Percentiles rank a stretch among this genome's conserved stretches.
These are phyloP conservation scores for Raphanus hybrid DNA, from an alignment of 441 rosid species.

Conservation along the genomic window DNA sequence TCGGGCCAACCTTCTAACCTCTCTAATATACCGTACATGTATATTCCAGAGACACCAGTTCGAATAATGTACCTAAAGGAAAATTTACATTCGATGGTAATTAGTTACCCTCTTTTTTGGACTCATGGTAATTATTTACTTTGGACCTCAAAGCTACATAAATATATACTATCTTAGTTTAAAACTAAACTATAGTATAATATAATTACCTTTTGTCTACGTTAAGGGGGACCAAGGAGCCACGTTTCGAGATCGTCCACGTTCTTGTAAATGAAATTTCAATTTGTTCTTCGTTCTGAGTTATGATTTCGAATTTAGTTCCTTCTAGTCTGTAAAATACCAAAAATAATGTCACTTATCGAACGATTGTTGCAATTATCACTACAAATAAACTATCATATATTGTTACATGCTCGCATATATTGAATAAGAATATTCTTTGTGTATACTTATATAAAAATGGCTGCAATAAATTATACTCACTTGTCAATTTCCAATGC, in stretches of 20 bases:
- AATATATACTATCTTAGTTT: background rate
- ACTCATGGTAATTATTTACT: background rate
- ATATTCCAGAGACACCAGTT: conserved; percentile 66
- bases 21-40: conserved; percentile 68
- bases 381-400: background rate
- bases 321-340: conserved; percentile 54
- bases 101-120: background rate
- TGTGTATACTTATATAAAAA: conserved; percentile 7
- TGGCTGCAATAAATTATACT: conserved; percentile 8
- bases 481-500: conserved; percentile 32
- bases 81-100: background rate
- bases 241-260: conserved; percentile 49
- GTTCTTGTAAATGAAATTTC: conserved; percentile 70
- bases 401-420: background rate
- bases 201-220: conserved; percentile 73
- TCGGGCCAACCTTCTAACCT: conserved; percentile 73
- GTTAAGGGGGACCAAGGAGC: conserved; percentile 56
- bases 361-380: background rate
- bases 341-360: background rate
- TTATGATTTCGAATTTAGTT: conserved; percentile 53
- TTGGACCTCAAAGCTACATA: background rate
- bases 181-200: background rate
- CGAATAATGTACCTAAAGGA: conserved; percentile 62
- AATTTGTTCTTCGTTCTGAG: conserved; percentile 55
- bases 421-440: background rate